Evolutionary conservation across 139 green algal species (phyloP), one percentile per base, ranked within the genome.

Genomic region (Dunaliella sp.): DNA sequence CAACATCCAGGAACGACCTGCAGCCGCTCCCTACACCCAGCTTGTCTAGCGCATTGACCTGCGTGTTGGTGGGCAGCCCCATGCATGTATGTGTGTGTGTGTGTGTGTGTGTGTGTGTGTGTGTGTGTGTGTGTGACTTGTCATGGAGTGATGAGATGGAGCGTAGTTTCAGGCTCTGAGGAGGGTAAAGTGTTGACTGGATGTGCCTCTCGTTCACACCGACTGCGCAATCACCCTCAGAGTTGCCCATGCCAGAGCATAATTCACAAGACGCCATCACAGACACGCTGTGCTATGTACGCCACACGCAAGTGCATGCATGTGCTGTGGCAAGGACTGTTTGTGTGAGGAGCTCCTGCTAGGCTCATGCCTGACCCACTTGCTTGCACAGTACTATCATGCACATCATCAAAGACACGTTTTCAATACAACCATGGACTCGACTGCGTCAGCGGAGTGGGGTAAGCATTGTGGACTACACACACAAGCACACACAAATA

Each of bases 1-100:
- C 90, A 16, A 94, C 89, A 81, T 95, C 92, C 35, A 95, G 90
- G 88, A 95, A 93, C 30, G 81, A 80, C 34, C 65, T 80, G 72
- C 81, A 83, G 74, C 79, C 34, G 3, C 91, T 82, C 34, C 88
- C 85, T 36, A 94, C 83, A 32, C 88, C 84, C 48, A 95, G 92
- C 57, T 85, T 85, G 86, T 94, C 91, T 36, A 95, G 81, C 1
- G 91, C 90, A 30, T 81, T 88, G 32, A 65, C 48, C 48, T 65
- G 48, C 48, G 16, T 65, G 48, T 26, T 7, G 16, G 48, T 26
- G 7, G 48, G 48, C 48, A 65, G 48, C 7, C 83, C 81, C 48
- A 65, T 65, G 48, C 48, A 65, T 26, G 48, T 16, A 65, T 65
- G 48, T 65, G 48, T 65, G 48, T 65, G 16, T 16, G 48, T 65